Evolutionary conservation across 163 green algal species (phyloP).

Genomic region (Chlorella variabilis): DNA sequence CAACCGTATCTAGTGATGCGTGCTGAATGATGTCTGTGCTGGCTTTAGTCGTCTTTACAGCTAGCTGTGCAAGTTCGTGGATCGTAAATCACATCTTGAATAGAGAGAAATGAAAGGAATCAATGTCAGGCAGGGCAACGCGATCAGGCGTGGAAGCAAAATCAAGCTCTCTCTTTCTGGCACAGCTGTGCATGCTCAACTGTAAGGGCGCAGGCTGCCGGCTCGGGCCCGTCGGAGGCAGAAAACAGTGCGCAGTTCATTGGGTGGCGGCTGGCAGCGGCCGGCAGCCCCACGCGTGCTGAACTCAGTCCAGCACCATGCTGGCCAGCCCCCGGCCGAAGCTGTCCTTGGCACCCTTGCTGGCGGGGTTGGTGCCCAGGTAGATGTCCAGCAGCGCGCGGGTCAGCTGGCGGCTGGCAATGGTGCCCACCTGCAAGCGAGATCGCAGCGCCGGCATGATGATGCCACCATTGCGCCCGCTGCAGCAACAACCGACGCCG

Average conservation of each 20-base stretch:
- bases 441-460: background rate
- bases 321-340: constrained; percentile 66
- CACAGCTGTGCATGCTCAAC: no score
- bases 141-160: background rate
- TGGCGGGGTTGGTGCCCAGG: constrained; percentile 67
- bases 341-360: constrained; percentile 63
- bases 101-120: background rate
- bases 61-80: background rate
- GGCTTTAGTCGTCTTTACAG: background rate
- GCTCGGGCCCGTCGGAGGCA: no score
- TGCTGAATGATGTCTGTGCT: background rate
- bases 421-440: constrained; percentile 42
- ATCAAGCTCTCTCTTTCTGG: no score
- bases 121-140: background rate
- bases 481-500: no score
- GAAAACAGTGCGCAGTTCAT: no score
- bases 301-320: constrained; percentile 36
- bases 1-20: no score
- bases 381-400: constrained; percentile 72
- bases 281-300: no score
- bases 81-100: no score
- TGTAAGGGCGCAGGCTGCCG: no score
- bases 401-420: constrained; percentile 51
- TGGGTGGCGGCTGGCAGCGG: no score
- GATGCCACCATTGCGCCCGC: no score